Base-by-base conservation (phyloP, 140 eudicot genomes). In the Senecio squalidus region DNA sequence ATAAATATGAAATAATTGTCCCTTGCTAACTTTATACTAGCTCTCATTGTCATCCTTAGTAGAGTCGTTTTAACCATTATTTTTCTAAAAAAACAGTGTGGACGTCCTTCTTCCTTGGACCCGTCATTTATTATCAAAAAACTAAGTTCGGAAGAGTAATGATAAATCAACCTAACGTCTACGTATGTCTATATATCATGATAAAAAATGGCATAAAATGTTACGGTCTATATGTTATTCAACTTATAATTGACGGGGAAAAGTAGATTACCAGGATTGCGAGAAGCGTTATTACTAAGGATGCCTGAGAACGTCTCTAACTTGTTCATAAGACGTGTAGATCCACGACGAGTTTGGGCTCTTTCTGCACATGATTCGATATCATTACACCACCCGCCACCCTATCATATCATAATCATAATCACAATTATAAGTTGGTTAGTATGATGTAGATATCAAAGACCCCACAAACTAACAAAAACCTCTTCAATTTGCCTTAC, bases 341-440 rank as follows among this genome's bases (percentile, higher is more conserved):
- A 93, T 58, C 99, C 99, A 49, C 84, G 96, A 11, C 79, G 96
- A 5, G 80, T 82, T 41, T 67, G 39, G 58, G 99, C 83, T 79
- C 99, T 80, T 16, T 68, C 94, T 66, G 77, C 59, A 66, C 99
- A 93, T 50, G 99, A 63, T 51, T 74, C 68, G 9, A 93, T 56
- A 71, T 77, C 89, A 64, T 88, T 88, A 82, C 99, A 93, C 99
- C 99, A 93, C 69, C 99, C 99, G 23, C 99, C 99, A 64, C 99
- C 99, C 99, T 92, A 64, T 68, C 40, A 66, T 44, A 45, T 27
- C 62, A 50, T 39, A 25, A 25, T 46, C n/a, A 93, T 84, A 25
- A 25, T 46, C n/a, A 36, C 43, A 15, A 36, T 15, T 36, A 15
- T 36, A 36, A 36, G 45, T 52, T 45, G 22, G 18, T 43, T 23